Percentiles rank a stretch among this genome's conserved stretches.
phyloP scores from a whole-genome alignment of 1,139 yeast genomes.

The Nakaseomyces sp. region DNA sequence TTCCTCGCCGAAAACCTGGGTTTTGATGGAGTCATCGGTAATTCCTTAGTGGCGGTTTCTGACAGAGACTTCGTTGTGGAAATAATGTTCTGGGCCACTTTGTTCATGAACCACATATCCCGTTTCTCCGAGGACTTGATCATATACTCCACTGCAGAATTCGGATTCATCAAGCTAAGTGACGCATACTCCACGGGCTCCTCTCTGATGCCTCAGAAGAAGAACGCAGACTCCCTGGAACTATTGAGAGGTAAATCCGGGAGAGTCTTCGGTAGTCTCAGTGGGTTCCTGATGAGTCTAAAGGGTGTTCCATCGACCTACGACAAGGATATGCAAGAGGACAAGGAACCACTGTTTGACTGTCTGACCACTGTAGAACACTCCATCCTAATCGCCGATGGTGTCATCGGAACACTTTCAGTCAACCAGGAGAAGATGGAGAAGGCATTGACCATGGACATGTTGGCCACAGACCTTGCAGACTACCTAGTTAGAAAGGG shows the following conservation, averaged over 20 bases:
- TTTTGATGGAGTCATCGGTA: conserved; percentile 80
- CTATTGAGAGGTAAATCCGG: conserved; percentile 94
- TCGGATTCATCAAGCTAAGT: conserved; percentile 84
- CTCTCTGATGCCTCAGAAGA: conserved; percentile 97
- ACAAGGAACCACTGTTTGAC: conserved; percentile 94
- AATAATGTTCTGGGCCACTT: conserved; percentile 93
- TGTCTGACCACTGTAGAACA: conserved; percentile 85
- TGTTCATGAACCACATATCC: conserved; percentile 91
- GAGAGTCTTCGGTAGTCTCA: conserved; percentile 86
- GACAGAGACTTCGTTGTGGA: conserved; percentile 98
- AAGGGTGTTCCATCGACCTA: conserved; percentile 96
- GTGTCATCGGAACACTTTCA: conserved; percentile 78
- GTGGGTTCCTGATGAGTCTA: conserved; percentile 92
- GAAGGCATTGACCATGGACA: conserved; percentile 90
- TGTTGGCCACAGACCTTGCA: conserved; percentile 97
- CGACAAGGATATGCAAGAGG: conserved; percentile 98
- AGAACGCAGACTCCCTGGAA: conserved; percentile 94
- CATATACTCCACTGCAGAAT: conserved; percentile 93
- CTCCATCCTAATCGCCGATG: conserved; percentile 88
- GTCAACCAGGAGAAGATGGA: conserved; percentile 71
- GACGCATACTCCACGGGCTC: conserved; percentile 99
- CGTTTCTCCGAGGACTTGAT: conserved; percentile 91
- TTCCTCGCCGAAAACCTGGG: conserved; percentile 71
- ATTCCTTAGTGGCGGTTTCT: conserved; percentile 88
- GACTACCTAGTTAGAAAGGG: conserved; percentile 96